Evolutionary conservation across 495 filamentous ascomycete species (phyloP), one percentile per base, ranked within the genome.

Genomic region (Umbilicaria muhlenbergii): DNA sequence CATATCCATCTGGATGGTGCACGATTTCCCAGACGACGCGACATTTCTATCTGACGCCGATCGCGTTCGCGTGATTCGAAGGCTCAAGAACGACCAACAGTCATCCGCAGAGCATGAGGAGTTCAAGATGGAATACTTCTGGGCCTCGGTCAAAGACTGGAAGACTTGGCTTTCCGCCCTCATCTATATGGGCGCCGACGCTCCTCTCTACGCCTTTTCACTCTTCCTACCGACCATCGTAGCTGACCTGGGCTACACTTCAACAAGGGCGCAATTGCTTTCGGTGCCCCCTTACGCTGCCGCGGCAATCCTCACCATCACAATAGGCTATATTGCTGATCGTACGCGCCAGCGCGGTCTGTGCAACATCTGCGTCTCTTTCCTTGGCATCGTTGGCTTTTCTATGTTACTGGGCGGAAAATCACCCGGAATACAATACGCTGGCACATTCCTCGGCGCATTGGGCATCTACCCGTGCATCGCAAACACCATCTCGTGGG

Each of bases 381-480:
- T 83, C 3, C 42, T 94, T 5, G 89, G 83, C 8, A 77, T 91
- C 3, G 57, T 68, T 2, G 89, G 89, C 1, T 95, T 94, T 51
- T 51, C 65, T 19, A 86, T 96, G 75, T 71, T 94, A 1, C 58
- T 94, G 8, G 64, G 64, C n/a, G 60, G 61, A 31, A 57, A 73
- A 17, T 55, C 70, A 12, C 60, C 84, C 0, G 69, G 69, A 2
- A 73, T 83, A 5, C 77, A 81, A 44, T 96, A 95, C 55, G 81
- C 80, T 0, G 88, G 81, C 8, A 80, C 75, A 0, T 96, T 93
- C 63, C 66, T 96, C 1, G 86, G 78, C 6, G 89, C 89, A 0
- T 61, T 88, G 41, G 89, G 89, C 0, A 94, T 95, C 51, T 96
- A 94, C 53, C 89, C 89, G 0, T 81, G 75, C 58, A 85, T 94